A percentile compares a stretch with the other conserved stretches of the same genome.
phyloP scores from a whole-genome alignment of 495 filamentous ascomycete species.

The Penicillium canariense region DNA sequence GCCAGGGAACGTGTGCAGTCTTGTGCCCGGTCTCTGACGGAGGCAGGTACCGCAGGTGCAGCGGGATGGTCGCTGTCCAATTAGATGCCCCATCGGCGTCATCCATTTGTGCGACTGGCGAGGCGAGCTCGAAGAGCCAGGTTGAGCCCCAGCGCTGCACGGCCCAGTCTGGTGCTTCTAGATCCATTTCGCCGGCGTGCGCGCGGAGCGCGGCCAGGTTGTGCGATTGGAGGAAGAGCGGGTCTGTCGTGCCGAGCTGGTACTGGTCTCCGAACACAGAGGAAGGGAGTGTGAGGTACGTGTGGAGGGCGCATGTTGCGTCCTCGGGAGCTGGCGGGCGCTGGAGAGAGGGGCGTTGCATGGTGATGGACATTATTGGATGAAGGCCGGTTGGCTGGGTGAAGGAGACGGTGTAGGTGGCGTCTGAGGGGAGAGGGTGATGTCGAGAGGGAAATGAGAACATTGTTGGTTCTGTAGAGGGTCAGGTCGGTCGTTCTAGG shows the following conservation, averaged over 20 bases:
- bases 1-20: constrained; percentile 58
- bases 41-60: constrained; percentile 83
- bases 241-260: constrained; percentile 64
- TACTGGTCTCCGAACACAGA: constrained; percentile 84
- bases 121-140: constrained; percentile 71
- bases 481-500: constrained; percentile 1
- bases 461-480: constrained; percentile 59
- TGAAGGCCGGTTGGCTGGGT: constrained; percentile 78
- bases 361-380: constrained; percentile 67
- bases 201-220: constrained; percentile 67
- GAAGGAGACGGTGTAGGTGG: constrained; percentile 53
- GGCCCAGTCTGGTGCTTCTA: constrained; percentile 88
- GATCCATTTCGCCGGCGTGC: constrained; percentile 78
- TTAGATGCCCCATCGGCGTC: constrained; percentile 23
- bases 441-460: constrained; percentile 93
- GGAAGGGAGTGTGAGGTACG: constrained; percentile 85
- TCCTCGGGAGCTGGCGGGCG: constrained; percentile 33
- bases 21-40: constrained; percentile 53
- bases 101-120: constrained; percentile 24
- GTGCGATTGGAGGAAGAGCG: constrained; percentile 70
- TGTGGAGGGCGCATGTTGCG: constrained; percentile 67
- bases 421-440: constrained; percentile 50
- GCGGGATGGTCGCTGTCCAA: constrained; percentile 77
- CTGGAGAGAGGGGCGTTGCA: constrained; percentile 33
- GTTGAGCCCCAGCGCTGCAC: constrained; percentile 75